Conservation (phyloP, 225 moss, liverwort and hornwort species). For the Marchantia paleacea region DNA sequence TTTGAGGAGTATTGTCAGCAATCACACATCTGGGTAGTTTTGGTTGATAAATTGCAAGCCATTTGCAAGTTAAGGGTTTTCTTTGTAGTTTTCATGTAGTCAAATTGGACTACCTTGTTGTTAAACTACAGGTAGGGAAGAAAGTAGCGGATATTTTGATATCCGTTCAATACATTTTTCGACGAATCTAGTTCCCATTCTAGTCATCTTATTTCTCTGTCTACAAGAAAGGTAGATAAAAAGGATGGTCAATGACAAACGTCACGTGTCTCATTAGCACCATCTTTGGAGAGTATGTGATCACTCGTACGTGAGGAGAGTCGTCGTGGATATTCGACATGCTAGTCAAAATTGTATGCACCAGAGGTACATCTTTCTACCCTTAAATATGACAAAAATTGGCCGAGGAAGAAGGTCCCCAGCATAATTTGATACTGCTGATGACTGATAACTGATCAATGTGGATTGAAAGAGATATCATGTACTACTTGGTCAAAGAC, state of each 20-base stretch:
- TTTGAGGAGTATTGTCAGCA: no score
- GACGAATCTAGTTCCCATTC: not conserved
- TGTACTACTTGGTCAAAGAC: not conserved
- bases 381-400: not conserved
- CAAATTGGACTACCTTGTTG: no score
- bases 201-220: not conserved
- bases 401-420: no score
- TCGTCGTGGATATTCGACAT: no score
- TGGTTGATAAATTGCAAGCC: no score
- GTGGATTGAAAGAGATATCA: not conserved
- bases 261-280: not conserved
- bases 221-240: not conserved
- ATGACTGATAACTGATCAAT: not conserved
- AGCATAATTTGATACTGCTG: not conserved
- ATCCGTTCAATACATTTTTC: not conserved
- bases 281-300: not conserved
- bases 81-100: no score
- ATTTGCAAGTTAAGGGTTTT: no score
- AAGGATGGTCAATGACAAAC: not conserved
- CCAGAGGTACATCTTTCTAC: conserved; percentile 15
- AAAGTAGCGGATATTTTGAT: no score
- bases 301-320: not conserved
- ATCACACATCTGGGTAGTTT: no score
- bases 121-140: no score
- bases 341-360: conserved; percentile 10